Percentiles rank a stretch among this genome's conserved stretches.
Conservation (phyloP, 345 rosid genomes). For the Murraya koenigii region DNA sequence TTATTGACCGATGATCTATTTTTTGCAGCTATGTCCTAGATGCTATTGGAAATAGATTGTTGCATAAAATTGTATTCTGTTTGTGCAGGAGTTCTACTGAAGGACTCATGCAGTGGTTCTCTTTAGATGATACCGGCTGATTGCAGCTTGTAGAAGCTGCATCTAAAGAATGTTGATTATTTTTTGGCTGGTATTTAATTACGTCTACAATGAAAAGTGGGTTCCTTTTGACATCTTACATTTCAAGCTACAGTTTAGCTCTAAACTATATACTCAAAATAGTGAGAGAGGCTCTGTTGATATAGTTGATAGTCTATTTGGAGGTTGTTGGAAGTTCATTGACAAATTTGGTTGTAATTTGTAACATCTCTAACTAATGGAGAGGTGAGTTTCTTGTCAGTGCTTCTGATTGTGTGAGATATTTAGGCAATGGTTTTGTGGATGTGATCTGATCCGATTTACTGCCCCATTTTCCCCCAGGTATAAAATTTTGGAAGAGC, state of each 20-base stretch:
- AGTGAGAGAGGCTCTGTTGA: slow-evolving; percentile 32
- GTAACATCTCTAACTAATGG: slow-evolving; percentile 48
- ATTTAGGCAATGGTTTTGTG: not conserved
- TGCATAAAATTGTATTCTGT: not conserved
- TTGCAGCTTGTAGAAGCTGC: slow-evolving; percentile 87
- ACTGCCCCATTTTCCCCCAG: slow-evolving; percentile 30
- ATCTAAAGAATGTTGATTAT: slow-evolving; percentile 63
- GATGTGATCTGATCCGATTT: not conserved
- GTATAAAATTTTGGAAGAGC: slow-evolving; percentile 80
- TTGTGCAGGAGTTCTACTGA: slow-evolving; percentile 11
- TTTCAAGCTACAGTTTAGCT: slow-evolving; percentile 69
- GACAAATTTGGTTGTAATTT: slow-evolving; percentile 48
- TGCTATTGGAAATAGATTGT: slow-evolving; percentile 12
- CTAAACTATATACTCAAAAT: slow-evolving; percentile 39
- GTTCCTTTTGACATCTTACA: slow-evolving; percentile 39
- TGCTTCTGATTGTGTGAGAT: slow-evolving; percentile 9
- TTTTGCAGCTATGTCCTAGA: slow-evolving; percentile 29
- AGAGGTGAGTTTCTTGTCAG: slow-evolving; percentile 49
- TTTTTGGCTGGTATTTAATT: slow-evolving; percentile 43
- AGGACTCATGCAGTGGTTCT: slow-evolving; percentile 20
- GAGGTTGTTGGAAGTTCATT: slow-evolving; percentile 60
- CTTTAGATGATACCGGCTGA: slow-evolving; percentile 49
- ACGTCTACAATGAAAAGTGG: slow-evolving; percentile 51
- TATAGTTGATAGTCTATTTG: slow-evolving; percentile 47
- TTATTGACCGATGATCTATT: slow-evolving; percentile 2